Base-by-base conservation (phyloP, 805 yeast species). In the Blastobotrys parvus region DNA sequence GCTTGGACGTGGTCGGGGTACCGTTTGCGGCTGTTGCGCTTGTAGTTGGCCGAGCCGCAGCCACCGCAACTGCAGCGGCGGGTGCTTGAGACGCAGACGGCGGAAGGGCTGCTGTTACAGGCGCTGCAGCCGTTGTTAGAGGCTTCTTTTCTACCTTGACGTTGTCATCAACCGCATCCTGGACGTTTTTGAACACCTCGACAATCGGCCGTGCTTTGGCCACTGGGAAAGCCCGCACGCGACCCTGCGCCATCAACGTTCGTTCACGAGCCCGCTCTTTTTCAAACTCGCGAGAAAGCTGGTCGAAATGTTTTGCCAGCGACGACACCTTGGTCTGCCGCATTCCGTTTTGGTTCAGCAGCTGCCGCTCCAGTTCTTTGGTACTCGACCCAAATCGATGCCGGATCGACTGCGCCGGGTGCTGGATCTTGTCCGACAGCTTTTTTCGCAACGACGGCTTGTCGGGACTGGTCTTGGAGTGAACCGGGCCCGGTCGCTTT, bases 171-270 rank as follows among this genome's bases (percentile, higher is more conserved):
- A 76, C 82, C 1, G 94, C 96, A 63, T 89, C 97, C 46, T 81
- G 79, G 10, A 85, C 92, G 55, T 85, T 81, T 51, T 86, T 80
- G 58, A 83, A 92, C 20, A 92, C 82, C 53, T 89, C 96, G 18
- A 89, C 97, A 44, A 86, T 82, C 0, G 98, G 97, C 46, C 75
- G 80, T 1, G 92, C 78, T 1, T 79, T 74, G 19, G 78, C 77
- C 40, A 86, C 75, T 4, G 92, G 88, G 11, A 70, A 66, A 0
- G 90, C 86, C 47, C 79, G 70, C 57, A 78, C 77, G 52, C 80
- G 74, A 51, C 78, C 71, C 49, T 65, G 69, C 35, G 76, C 70
- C 35, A 85, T 57, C 47, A 81, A 78, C 44, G 72, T 67, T 46
- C 87, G 72, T 57, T 90, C 95, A 36, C 70, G 64, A 50, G 86